Conservation (phyloP, 148 eudicot species). For the Bassia scoparia region DNA sequence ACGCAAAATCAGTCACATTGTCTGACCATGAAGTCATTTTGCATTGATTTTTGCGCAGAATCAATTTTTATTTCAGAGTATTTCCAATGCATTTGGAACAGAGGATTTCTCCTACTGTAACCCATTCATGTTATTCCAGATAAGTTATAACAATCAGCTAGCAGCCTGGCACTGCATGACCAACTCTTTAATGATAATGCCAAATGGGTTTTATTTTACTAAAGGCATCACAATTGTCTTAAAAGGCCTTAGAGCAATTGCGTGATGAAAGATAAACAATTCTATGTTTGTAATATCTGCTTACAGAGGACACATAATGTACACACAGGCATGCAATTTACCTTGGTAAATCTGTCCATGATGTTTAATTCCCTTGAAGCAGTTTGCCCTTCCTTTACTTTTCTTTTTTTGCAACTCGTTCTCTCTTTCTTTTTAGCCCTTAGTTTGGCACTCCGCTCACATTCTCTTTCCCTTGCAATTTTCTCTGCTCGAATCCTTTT, state of each 20-base stretch:
- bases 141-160: no score
- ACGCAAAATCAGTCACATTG: neutral
- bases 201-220: no score
- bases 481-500: slow-evolving; percentile 37
- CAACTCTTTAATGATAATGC: neutral
- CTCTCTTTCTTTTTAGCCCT: slow-evolving; percentile 25
- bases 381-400: slow-evolving; percentile 30
- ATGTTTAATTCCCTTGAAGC: slow-evolving; percentile 41
- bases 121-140: neutral
- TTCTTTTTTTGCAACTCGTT: slow-evolving; percentile 15
- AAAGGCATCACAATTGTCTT: neutral
- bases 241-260: neutral
- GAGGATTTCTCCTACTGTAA: neutral
- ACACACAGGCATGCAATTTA: slow-evolving; percentile 16
- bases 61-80: no score
- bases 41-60: neutral
- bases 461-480: slow-evolving; percentile 34
- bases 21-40: neutral
- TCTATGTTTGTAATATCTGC: neutral
- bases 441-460: slow-evolving; percentile 1
- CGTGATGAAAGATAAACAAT: neutral
- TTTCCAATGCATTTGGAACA: neutral
- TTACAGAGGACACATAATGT: neutral
- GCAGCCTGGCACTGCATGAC: no score
- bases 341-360: slow-evolving; percentile 55